Conservation (phyloP, 176 grass and related monocot genomes). For the Phoenix roebelenii region DNA sequence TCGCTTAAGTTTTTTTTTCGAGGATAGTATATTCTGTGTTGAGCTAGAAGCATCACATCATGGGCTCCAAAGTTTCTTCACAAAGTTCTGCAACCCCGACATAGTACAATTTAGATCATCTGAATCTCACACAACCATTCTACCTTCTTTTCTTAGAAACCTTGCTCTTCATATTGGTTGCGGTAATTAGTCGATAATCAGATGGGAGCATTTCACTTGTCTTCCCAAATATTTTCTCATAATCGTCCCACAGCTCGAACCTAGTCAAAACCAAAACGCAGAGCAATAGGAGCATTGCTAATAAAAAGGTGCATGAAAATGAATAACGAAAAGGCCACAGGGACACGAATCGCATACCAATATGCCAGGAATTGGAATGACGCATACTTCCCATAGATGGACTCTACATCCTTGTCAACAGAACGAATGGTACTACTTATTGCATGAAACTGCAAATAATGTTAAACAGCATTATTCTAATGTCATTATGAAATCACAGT, state of each 20-base stretch:
- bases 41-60: too few relatives aligned
- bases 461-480: neutral
- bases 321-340: neutral
- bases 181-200: conserved; percentile 51
- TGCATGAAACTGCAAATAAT: conserved; percentile 47
- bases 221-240: conserved; percentile 55
- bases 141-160: neutral
- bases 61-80: too few relatives aligned
- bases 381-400: conserved; percentile 51
- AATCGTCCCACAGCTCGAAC: conserved; percentile 72
- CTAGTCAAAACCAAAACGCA: conserved; percentile 19
- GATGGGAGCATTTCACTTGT: conserved; percentile 47
- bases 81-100: too few relatives aligned
- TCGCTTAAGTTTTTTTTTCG: too few relatives aligned
- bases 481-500: too few relatives aligned
- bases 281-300: too few relatives aligned
- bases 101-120: neutral
- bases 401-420: conserved; percentile 34
- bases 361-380: conserved; percentile 86
- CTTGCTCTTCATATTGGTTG: conserved; percentile 45
- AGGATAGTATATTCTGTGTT: too few relatives aligned
- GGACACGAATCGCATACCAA: conserved; percentile 35
- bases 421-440: conserved; percentile 21
- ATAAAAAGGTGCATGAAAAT: conserved; percentile 9
- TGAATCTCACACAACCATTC: neutral